Evolutionary conservation across 768 basidiomycete species (phyloP), one percentile per base, ranked within the genome.

Genomic region (Lyophyllum atratum): DNA sequence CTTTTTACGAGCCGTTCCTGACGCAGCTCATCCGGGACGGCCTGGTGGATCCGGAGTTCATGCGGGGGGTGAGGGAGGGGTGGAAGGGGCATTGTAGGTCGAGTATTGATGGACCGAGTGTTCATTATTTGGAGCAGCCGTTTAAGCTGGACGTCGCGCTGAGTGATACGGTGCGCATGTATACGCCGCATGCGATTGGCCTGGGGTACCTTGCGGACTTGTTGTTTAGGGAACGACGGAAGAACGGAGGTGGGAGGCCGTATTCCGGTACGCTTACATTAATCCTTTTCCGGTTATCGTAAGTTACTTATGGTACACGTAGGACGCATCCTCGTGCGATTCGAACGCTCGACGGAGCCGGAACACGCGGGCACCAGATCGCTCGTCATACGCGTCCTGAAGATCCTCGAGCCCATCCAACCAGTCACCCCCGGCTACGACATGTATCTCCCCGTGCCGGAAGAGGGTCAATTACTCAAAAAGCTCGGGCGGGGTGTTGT

Each of bases 301-400:
- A 34, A n/a, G 3, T 31, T 11, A 7, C 19, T 8, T 19, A 42
- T 44, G 19, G n/a, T n/a, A n/a, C n/a, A n/a, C n/a, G 19, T 26
- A 58, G 52, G 52, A 17, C 42, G 28, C 31, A 4, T 59, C 12
- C 49, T 54, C 11, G 26, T 59, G 14, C 58, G 52, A 15, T 44
- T 59, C 7, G 58, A 59, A 50, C 58, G 48, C 12, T 54, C 58
- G 45, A 28, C 40, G 4, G 43, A 60, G 24, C 57, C 56, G 63
- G 2, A 68, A 68, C 42, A 70, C 64, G 33, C 65, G 66, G 31
- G 72, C 60, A 46, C 69, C 69, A 43, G 61, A 69, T 14, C 66
- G 66, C 10, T 73, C 70, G 17, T 70, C 68, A 1, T 72, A 67
- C 49, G 76, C 74, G 58, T 66, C 22, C 26, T 60, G 6, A 57